phyloP scores from a whole-genome alignment of 1,139 yeast species.

The Saccharomycopsis phalli region DNA sequence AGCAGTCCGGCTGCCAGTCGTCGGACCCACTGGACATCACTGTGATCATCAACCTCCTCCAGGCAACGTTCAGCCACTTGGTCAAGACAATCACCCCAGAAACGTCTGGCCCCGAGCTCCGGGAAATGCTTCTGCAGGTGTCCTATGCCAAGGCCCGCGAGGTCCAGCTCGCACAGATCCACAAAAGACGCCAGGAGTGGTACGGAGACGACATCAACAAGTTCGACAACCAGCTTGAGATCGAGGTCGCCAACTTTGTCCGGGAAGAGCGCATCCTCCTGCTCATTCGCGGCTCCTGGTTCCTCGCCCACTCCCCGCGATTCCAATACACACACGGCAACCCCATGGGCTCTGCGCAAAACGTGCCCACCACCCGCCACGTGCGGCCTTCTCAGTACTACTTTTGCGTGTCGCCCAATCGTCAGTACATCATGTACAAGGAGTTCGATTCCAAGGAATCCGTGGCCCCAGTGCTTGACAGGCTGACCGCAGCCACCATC shows the following conservation, averaged over 20 bases:
- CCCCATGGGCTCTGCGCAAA: constrained; percentile 25
- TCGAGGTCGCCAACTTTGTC: constrained; percentile 68
- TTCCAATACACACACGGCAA: not conserved
- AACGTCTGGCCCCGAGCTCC: constrained; percentile 33
- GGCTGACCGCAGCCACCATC: constrained; percentile 25
- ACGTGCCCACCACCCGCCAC: constrained; percentile 57
- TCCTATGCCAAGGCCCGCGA: constrained; percentile 46
- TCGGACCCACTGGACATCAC: constrained; percentile 6
- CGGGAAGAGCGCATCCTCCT: constrained; percentile 68
- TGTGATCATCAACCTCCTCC: constrained; percentile 7
- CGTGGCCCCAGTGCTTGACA: constrained; percentile 21
- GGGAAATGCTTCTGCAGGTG: constrained; percentile 36
- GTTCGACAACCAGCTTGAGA: constrained; percentile 44
- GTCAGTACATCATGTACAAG: constrained; percentile 52
- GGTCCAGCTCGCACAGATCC: constrained; percentile 36
- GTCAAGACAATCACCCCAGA: not conserved
- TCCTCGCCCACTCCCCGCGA: constrained; percentile 52
- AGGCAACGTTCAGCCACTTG: constrained; percentile 5
- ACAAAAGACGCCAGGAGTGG: constrained; percentile 5
- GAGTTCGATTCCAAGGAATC: constrained; percentile 26
- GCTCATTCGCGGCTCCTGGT: constrained; percentile 77
- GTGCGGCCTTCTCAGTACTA: constrained; percentile 53
- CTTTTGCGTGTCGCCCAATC: constrained; percentile 64
- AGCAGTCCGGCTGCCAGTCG: not conserved
- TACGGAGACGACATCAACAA: constrained; percentile 27